A percentile compares a stretch with the other conserved stretches of the same genome.
phyloP scores from a whole-genome alignment of 1,139 yeast genomes.

The Candida pseudocylindracea region DNA sequence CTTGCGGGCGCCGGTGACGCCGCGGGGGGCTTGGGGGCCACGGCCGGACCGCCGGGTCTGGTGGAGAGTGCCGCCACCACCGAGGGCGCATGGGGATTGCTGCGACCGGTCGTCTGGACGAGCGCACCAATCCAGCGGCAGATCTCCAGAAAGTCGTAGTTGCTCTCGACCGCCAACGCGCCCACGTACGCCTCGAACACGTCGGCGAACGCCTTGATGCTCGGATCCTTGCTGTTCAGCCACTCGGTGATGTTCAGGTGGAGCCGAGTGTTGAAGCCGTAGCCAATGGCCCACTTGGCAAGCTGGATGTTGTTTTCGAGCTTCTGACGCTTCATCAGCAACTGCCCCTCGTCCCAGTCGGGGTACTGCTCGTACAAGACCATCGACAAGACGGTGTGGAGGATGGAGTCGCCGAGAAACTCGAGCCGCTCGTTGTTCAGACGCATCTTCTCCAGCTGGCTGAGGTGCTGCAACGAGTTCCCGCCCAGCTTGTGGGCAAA shows the following conservation, averaged over 20 bases:
- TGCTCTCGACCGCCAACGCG: conserved; percentile 45
- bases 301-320: conserved; percentile 59
- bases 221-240: conserved; percentile 9
- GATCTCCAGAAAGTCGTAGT: conserved; percentile 8
- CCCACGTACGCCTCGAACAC: conserved; percentile 85
- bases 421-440: conserved; percentile 81
- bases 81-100: neutral
- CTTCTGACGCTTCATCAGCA: conserved; percentile 48
- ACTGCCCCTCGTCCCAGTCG: conserved; percentile 56
- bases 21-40: neutral
- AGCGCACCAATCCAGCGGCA: conserved; percentile 2
- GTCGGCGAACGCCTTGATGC: conserved; percentile 41
- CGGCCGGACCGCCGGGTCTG: too few relatives aligned
- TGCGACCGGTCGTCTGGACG: conserved; percentile 1
- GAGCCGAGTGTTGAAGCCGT: conserved; percentile 45
- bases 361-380: conserved; percentile 49
- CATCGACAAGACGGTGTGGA: conserved; percentile 51
- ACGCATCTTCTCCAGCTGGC: conserved; percentile 30
- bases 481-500: conserved; percentile 66
- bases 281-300: conserved; percentile 45
- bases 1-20: neutral
- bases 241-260: conserved; percentile 21
- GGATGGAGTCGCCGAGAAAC: conserved; percentile 78
- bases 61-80: too few relatives aligned
- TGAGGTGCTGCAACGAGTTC: conserved; percentile 31